Evolutionary conservation across 2,329 filamentous ascomycete species (phyloP).

Genomic region (Hirsutella thompsonii): DNA sequence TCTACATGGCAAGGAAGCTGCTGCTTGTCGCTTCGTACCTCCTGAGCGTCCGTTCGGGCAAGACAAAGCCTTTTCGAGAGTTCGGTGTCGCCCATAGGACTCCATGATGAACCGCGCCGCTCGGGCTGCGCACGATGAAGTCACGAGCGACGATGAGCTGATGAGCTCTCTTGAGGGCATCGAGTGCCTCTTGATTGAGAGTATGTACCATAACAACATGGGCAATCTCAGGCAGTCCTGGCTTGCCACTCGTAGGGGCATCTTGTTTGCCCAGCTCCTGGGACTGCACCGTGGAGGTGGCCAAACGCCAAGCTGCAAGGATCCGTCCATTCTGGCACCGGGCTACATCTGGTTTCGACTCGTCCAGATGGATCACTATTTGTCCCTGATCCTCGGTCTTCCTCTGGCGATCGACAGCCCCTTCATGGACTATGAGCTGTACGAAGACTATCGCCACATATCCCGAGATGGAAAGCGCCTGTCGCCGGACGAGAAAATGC

Average conservation of each 20-base stretch:
- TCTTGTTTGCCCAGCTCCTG: too few relatives aligned
- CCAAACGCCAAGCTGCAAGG: too few relatives aligned
- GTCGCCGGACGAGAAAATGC: neutral
- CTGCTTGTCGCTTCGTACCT: neutral
- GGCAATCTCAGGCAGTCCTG: constrained; percentile 33
- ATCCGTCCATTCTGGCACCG: constrained; percentile 22
- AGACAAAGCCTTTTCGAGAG: neutral
- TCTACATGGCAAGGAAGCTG: neutral
- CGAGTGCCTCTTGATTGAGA: constrained; percentile 36
- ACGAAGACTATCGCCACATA: neutral
- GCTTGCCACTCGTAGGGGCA: constrained; percentile 5
- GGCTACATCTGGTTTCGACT: constrained; percentile 5
- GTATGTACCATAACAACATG: constrained; percentile 29
- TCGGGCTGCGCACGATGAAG: constrained; percentile 9
- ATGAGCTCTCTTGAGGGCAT: constrained; percentile 31
- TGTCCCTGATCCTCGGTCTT: neutral
- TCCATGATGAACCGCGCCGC: neutral
- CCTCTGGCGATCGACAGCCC: neutral
- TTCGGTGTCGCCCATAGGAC: neutral
- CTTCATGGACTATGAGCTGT: neutral
- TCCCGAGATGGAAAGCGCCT: neutral
- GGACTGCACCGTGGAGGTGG: too few relatives aligned
- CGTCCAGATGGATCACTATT: neutral
- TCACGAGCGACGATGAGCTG: constrained; percentile 34
- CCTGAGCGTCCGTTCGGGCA: neutral